Evolutionary conservation across 2,329 filamentous ascomycete species (phyloP).

Genomic region (Alternaria incomplexa): DNA sequence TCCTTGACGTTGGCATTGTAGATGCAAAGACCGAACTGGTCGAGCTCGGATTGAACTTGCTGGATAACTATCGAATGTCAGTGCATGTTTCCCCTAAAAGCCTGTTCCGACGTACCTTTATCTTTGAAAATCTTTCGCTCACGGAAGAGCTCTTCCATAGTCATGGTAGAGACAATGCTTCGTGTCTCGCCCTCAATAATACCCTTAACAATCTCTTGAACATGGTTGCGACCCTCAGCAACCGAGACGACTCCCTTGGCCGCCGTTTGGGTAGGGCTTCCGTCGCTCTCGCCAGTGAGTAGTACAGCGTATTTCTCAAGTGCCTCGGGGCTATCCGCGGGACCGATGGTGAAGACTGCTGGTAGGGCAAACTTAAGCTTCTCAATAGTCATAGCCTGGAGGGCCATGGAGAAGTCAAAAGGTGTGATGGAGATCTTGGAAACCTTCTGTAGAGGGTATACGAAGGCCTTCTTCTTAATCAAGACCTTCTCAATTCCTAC

Average conservation of each 20-base stretch:
- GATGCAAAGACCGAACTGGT: slow-evolving; percentile 73
- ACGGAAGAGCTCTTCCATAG: slow-evolving; percentile 90
- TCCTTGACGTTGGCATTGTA: slow-evolving; percentile 85
- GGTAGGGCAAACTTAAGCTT: slow-evolving; percentile 83
- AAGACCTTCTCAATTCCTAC: slow-evolving; percentile 74
- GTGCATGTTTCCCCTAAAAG: background rate
- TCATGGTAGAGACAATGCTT: slow-evolving; percentile 83
- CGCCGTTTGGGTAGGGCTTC: slow-evolving; percentile 43
- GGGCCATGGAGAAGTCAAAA: slow-evolving; percentile 80
- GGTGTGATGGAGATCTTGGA: slow-evolving; percentile 66
- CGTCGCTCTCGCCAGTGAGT: slow-evolving; percentile 67
- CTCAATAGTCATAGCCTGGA: slow-evolving; percentile 89
- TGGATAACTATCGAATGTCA: slow-evolving; percentile 49
- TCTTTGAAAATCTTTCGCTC: slow-evolving; percentile 78
- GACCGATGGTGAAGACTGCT: slow-evolving; percentile 85
- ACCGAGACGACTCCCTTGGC: slow-evolving; percentile 49
- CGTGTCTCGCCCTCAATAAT: slow-evolving; percentile 90
- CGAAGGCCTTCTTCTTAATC: slow-evolving; percentile 72
- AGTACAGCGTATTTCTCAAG: slow-evolving; percentile 84
- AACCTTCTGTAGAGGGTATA: slow-evolving; percentile 49
- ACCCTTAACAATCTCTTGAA: slow-evolving; percentile 85
- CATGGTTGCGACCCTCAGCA: slow-evolving; percentile 64
- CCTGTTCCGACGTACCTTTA: slow-evolving; percentile 46
- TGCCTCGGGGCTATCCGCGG: slow-evolving; percentile 71
- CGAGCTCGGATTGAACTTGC: slow-evolving; percentile 77